Evolutionary conservation across 495 filamentous ascomycete genomes (phyloP).

Genomic region (Cryomyces minteri): DNA sequence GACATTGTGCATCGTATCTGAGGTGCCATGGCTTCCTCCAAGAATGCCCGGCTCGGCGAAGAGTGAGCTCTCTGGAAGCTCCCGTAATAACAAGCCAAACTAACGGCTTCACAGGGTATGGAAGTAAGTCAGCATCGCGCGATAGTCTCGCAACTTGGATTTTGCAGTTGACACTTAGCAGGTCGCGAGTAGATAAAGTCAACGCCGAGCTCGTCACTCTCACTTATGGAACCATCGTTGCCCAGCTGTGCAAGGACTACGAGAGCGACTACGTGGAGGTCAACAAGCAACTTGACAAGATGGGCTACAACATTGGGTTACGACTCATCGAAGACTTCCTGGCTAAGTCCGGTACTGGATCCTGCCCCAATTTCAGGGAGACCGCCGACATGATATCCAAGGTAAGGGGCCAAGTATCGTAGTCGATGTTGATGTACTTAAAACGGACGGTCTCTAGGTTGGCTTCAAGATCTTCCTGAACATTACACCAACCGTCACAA

Average conservation of each 20-base stretch:
- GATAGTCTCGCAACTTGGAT: not conserved
- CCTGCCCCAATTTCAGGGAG: slow-evolving; percentile 84
- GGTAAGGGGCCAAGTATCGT: slow-evolving; percentile 27
- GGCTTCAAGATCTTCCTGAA: slow-evolving; percentile 99
- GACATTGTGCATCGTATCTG: too few relatives aligned
- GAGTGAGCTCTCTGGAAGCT: slow-evolving; percentile 44
- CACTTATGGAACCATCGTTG: slow-evolving; percentile 94
- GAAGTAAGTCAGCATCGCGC: slow-evolving; percentile 54
- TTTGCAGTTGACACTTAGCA: slow-evolving; percentile 12
- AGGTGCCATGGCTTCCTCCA: slow-evolving; percentile 53
- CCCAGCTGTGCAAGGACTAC: slow-evolving; percentile 89
- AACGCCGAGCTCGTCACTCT: slow-evolving; percentile 91
- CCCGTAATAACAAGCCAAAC: not conserved
- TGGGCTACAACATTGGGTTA: slow-evolving; percentile 97
- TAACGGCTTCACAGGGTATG: slow-evolving; percentile 48
- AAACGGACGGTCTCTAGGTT: slow-evolving; percentile 33
- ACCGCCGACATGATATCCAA: slow-evolving; percentile 94
- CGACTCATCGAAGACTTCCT: slow-evolving; percentile 95
- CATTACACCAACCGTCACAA: slow-evolving; percentile 84
- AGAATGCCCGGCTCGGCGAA: slow-evolving; percentile 87
- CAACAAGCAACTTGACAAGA: slow-evolving; percentile 94
- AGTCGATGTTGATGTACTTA: not conserved
- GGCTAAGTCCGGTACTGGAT: slow-evolving; percentile 74
- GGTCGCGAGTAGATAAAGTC: slow-evolving; percentile 53
- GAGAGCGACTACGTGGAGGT: slow-evolving; percentile 83